Evolutionary conservation across 2,329 filamentous ascomycete species (phyloP), one percentile per base, ranked within the genome.

Genomic region (Colletotrichum chlorophyti): DNA sequence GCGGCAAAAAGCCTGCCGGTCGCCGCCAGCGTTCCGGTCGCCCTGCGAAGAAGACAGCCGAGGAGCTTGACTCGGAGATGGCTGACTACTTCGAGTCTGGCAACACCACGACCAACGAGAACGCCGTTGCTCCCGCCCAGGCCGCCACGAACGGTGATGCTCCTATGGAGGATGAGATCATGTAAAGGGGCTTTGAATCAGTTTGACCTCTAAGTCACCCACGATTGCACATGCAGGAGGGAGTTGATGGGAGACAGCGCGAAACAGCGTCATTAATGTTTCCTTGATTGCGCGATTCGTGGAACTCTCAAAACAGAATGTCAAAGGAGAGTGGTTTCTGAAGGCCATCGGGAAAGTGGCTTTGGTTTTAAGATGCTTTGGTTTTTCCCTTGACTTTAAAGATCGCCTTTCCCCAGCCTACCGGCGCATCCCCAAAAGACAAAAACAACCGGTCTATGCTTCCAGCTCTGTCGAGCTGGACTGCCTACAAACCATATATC

Each of bases 31-130:
- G 87, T 65, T 89, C 79, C 69, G 79, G 83, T 64, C 85, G 89
- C 68, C 82, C 89, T 65, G 78, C 87, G 69, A 81, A 96, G 79
- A 98, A 98, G 90, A 96, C 93, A 0, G 87, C 90, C 1, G 94
- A 97, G 72, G 93, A 99, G 79, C 87, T 99, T 23, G 95, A 99
- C 73, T 93, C 91, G 5, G 95, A 99, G 75, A 99, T 99, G 95
- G 88, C 87, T 17, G 95, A 98, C 75, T 99, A 99, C 79, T 98
- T 96, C 72, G 86, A 82, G 50, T 68, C 74, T 24, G 74, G 74
- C 35, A 73, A 76, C 59, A 67, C 68, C 29, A 71, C 76, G 64
- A 78, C 73, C 49, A 78, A 75, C 50, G 71, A 77, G 58, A 77
- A 75, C 35, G 75, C 72, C 59, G 76, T 78, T 61, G 76, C 78